phyloP scores from a whole-genome alignment of 140 eudicot species.

The Anethum foeniculum region DNA sequence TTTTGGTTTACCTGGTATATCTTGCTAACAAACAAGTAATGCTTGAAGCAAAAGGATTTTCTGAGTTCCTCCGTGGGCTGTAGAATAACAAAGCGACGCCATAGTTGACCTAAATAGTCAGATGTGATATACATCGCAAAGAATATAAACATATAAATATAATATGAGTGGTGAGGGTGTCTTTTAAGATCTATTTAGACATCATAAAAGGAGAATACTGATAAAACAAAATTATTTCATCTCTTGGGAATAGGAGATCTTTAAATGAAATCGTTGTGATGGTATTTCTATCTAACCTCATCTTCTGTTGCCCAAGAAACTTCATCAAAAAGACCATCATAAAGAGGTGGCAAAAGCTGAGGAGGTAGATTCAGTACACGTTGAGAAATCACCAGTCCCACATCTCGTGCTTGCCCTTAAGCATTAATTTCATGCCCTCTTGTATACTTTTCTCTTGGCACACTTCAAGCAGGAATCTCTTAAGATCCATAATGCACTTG shows the following conservation, averaged over 20 bases:
- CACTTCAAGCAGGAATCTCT: slow-evolving; percentile 43
- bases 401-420: slow-evolving; percentile 46
- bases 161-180: neutral
- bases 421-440: slow-evolving; percentile 26
- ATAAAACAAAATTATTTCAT: no score
- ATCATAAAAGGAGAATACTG: no score
- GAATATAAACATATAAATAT: neutral
- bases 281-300: slow-evolving; percentile 51
- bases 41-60: slow-evolving; percentile 55
- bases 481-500: slow-evolving; percentile 57
- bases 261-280: neutral
- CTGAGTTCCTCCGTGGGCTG: slow-evolving; percentile 78
- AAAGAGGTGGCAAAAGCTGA: slow-evolving; percentile 76
- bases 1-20: slow-evolving; percentile 52
- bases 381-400: slow-evolving; percentile 79
- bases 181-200: neutral
- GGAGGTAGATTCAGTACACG: slow-evolving; percentile 71
- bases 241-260: neutral
- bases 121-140: neutral
- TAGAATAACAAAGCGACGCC: slow-evolving; percentile 5
- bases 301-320: slow-evolving; percentile 89
- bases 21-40: slow-evolving; percentile 57
- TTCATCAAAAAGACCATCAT: slow-evolving; percentile 83
- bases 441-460: slow-evolving; percentile 35
- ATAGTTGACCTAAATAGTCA: neutral